Evolutionary conservation across 1,284 basidiomycete genomes (phyloP).

Genomic region (Peniophora sp.): DNA sequence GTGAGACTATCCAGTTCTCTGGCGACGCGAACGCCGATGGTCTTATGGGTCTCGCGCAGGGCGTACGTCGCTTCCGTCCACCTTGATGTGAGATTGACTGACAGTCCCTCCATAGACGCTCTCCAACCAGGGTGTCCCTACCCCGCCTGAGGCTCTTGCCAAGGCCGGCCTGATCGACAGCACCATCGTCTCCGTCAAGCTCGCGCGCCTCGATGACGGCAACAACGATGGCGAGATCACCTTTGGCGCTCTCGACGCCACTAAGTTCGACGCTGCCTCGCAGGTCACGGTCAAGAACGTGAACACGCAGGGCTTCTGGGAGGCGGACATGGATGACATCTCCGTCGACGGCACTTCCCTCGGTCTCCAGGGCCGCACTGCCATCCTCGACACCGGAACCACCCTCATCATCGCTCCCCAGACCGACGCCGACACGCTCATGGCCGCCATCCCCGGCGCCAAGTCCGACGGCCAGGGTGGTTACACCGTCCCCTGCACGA

Average conservation of each 20-base stretch:
- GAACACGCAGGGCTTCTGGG: constrained; percentile 73
- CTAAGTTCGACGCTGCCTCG: constrained; percentile 53
- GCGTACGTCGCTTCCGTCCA: constrained; percentile 31
- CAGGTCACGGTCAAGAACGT: constrained; percentile 55
- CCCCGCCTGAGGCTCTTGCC: constrained; percentile 72
- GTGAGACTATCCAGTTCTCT: constrained; percentile 62
- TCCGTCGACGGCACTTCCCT: constrained; percentile 48
- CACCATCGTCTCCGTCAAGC: constrained; percentile 76
- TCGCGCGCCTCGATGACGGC: constrained; percentile 66
- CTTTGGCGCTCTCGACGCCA: constrained; percentile 71
- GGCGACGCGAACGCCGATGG: constrained; percentile 61
- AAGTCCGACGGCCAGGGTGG: constrained; percentile 52
- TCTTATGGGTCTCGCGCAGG: constrained; percentile 78
- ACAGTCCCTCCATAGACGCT: constrained; percentile 31
- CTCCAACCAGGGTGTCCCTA: constrained; percentile 58
- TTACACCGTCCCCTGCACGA: constrained; percentile 76
- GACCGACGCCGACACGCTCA: constrained; percentile 51
- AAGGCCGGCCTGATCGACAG: constrained; percentile 49
- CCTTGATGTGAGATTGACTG: background rate
- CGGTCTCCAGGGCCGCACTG: constrained; percentile 51
- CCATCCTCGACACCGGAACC: constrained; percentile 77
- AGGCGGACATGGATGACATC: constrained; percentile 52
- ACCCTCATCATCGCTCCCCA: constrained; percentile 58
- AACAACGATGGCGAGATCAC: constrained; percentile 77
- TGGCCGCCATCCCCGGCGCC: constrained; percentile 57